Percentiles rank a stretch among this genome's conserved stretches.
These are phyloP conservation scores for Erythrophleum ivorense DNA, from an alignment of 331 rosid species.

Conservation along the genomic window DNA sequence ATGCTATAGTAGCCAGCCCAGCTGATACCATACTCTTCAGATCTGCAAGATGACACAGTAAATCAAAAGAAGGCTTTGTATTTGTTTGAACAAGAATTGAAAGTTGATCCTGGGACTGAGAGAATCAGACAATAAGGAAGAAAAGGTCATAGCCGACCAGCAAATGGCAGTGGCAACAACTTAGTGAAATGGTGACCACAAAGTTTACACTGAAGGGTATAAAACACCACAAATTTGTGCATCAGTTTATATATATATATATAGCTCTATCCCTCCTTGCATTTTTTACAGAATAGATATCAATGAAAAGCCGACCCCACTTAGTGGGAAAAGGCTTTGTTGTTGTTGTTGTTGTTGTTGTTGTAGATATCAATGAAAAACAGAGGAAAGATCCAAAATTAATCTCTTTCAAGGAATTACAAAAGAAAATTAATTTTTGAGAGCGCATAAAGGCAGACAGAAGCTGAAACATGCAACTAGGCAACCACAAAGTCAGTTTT, in stretches of 20 bases:
- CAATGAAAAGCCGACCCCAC: no score
- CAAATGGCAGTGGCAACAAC: background rate
- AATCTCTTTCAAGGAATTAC: background rate
- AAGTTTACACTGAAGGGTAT: background rate
- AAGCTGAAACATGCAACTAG: slow-evolving; percentile 5
- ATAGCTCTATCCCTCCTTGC: background rate
- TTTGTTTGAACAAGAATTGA: slow-evolving; percentile 2
- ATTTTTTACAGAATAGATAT: background rate
- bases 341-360: no score
- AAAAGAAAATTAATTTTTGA: background rate
- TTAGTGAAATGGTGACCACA: background rate
- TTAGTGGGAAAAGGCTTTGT: no score
- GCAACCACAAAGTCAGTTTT: background rate
- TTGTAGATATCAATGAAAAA: background rate
- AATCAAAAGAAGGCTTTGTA: slow-evolving; percentile 31
- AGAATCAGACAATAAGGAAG: background rate
- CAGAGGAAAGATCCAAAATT: background rate
- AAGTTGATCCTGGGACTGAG: slow-evolving; percentile 7
- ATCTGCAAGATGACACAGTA: slow-evolving; percentile 59
- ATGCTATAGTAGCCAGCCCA: slow-evolving; percentile 78
- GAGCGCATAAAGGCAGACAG: background rate
- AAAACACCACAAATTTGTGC: background rate
- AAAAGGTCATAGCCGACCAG: background rate
- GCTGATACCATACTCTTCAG: slow-evolving; percentile 88
- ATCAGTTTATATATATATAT: background rate